phyloP scores from a whole-genome alignment of 371 early-diverging fungal species.

The Lichtheimia corymbifera region DNA sequence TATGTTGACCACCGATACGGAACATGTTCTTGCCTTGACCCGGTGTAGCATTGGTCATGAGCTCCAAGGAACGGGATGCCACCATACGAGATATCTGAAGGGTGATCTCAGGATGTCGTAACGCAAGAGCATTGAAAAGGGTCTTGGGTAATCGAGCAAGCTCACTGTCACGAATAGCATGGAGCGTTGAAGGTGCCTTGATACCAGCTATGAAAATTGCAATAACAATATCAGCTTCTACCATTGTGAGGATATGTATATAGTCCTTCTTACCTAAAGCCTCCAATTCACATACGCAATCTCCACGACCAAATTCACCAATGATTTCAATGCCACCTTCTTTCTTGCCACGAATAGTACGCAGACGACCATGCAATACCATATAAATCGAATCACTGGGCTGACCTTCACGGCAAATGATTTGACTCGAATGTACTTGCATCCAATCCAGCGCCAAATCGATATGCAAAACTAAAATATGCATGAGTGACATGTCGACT shows the following conservation, averaged over 20 bases:
- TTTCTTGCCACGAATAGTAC: constrained; percentile 75
- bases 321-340: constrained; percentile 76
- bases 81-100: constrained; percentile 90
- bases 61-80: constrained; percentile 72
- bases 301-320: constrained; percentile 93
- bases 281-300: constrained; percentile 94
- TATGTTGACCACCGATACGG: constrained; percentile 1
- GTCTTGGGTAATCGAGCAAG: constrained; percentile 94
- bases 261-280: constrained; percentile 74
- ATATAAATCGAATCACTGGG: constrained; percentile 87
- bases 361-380: constrained; percentile 92
- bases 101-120: constrained; percentile 89
- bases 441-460: constrained; percentile 97
- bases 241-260: no score
- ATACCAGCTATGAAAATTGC: constrained; percentile 46
- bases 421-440: constrained; percentile 90
- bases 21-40: constrained; percentile 9
- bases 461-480: constrained; percentile 71
- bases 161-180: constrained; percentile 97
- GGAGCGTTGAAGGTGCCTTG: constrained; percentile 84
- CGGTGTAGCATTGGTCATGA: constrained; percentile 32
- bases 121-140: constrained; percentile 88
- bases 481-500: neutral
- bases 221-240: neutral
- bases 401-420: constrained; percentile 87